A percentile compares a stretch with the other conserved stretches of the same genome.
phyloP scores from a whole-genome alignment of 164 flowering plant genomes.

The Buxus sempervirens region DNA sequence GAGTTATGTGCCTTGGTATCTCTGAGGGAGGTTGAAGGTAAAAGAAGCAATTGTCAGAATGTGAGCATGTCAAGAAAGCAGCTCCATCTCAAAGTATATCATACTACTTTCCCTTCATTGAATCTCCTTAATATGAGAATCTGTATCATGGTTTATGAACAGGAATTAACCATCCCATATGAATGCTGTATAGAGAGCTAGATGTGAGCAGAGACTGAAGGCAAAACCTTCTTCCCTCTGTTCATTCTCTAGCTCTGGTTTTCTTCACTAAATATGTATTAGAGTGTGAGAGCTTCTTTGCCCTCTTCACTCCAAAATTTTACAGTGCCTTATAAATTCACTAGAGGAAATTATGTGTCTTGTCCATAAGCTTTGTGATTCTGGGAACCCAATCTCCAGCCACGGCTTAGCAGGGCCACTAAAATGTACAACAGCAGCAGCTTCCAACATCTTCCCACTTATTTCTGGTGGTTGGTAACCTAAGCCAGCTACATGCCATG shows the following conservation, averaged over 20 bases:
- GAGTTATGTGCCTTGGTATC: too few species aligned
- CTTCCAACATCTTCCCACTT: conserved; percentile 23
- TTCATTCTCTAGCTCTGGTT: conserved; percentile 13
- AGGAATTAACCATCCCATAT: conserved; percentile 11
- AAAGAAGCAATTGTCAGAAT: too few species aligned
- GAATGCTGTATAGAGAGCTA: conserved; percentile 2
- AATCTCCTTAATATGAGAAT: too few species aligned
- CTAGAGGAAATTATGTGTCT: conserved; percentile 47
- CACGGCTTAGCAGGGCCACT: conserved; percentile 78
- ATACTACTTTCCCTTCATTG: too few species aligned
- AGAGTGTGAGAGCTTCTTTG: conserved; percentile 16
- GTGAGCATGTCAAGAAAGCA: too few species aligned
- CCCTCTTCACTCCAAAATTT: conserved; percentile 32
- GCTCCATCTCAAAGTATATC: too few species aligned
- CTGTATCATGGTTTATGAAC: conserved; percentile 10
- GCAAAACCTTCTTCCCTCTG: conserved; percentile 50
- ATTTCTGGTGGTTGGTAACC: conserved; percentile 33
- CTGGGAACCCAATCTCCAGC: conserved; percentile 52
- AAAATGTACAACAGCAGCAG: conserved; percentile 62
- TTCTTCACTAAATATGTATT: conserved; percentile 16
- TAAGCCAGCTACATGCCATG: conserved; percentile 56
- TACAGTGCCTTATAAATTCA: conserved; percentile 44
- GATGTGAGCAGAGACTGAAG: conserved; percentile 51
- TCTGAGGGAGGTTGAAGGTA: too few species aligned
- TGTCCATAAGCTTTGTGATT: conserved; percentile 46